Base-by-base conservation (phyloP, 2,329 filamentous ascomycete genomes). In the Phyllosticta ampelicida region DNA sequence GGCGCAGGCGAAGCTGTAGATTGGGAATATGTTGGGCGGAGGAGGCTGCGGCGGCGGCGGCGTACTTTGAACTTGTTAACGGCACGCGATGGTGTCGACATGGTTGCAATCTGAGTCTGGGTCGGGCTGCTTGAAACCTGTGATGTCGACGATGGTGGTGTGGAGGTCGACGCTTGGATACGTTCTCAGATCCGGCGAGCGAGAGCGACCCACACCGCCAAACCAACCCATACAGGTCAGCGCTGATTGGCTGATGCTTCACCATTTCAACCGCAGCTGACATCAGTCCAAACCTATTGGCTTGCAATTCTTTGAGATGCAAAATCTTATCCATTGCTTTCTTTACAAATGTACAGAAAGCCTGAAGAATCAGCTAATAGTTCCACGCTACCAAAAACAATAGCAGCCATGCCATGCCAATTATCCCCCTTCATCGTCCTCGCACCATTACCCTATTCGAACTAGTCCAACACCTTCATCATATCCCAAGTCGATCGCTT, bases 61-160 rank as follows among this genome's bases (percentile, higher is more conserved):
- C n/a, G 51, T 13, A 59, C 57, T 53, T 59, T 55, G 57, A 59
- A 59, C 49, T 59, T 44, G 36, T 6, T 44, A 44, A n/a, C 36
- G 13, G 36, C 51, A 61, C 23, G 30, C 62, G 56, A 64, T 64
- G 61, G 13, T 16, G 13, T 44, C 13, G 36, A 44, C 36, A 44
- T 44, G 36, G n/a, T 44, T 44, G 36, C 36, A n/a, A 44, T 44
- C 13, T 44, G 36, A n/a, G n/a, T 18, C 13, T n/a, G 36, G 36
- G 13, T 6, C 13, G 16, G 36, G n/a, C n/a, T 6, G 36, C 6
- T 44, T 44, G 36, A 19, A 9, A 44, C 29, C 36, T 16, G 36
- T 44, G 36, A 44, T 44, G 36, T 44, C 36, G 16, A n/a, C 36
- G 4, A n/a, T 44, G 4, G 36, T 44, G 19, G 48, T 50, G 30